These are phyloP conservation scores for Pythium apleroticum DNA, from an alignment of 352 stramenopile species.

Conservation along the genomic window DNA sequence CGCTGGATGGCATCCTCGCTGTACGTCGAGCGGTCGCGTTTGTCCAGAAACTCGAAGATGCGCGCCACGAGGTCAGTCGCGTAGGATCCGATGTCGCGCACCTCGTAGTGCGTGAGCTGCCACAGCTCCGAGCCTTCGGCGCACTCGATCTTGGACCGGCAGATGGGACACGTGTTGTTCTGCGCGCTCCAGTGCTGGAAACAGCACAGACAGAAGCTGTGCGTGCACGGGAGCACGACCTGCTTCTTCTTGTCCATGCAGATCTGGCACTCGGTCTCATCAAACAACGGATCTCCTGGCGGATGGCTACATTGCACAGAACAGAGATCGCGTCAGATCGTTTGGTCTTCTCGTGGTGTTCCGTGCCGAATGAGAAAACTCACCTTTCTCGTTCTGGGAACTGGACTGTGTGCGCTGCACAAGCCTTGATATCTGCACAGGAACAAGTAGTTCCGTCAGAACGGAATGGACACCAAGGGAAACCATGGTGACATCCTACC, in stretches of 20 bases:
- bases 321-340: neutral
- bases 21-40: constrained; percentile 46
- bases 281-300: constrained; percentile 44
- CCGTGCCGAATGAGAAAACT: neutral
- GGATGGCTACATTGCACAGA: constrained; percentile 2
- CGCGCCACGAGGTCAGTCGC: constrained; percentile 73
- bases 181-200: constrained; percentile 83
- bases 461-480: neutral
- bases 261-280: constrained; percentile 82
- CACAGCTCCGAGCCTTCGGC: constrained; percentile 76
- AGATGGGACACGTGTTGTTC: constrained; percentile 78
- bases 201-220: constrained; percentile 79
- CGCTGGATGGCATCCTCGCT: constrained; percentile 45
- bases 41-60: constrained; percentile 82
- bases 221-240: constrained; percentile 64
- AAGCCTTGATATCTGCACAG: constrained; percentile 56
- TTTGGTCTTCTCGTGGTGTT: neutral
- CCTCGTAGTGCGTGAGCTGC: constrained; percentile 69
- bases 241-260: constrained; percentile 88
- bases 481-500: constrained; percentile 22
- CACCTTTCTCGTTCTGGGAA: constrained; percentile 47
- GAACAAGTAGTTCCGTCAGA: constrained; percentile 7
- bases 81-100: constrained; percentile 71
- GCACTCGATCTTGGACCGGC: constrained; percentile 67
- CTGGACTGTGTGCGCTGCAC: constrained; percentile 56